phyloP scores from a whole-genome alignment of 371 early-diverging fungal species.

The Mucor lusitanicus region DNA sequence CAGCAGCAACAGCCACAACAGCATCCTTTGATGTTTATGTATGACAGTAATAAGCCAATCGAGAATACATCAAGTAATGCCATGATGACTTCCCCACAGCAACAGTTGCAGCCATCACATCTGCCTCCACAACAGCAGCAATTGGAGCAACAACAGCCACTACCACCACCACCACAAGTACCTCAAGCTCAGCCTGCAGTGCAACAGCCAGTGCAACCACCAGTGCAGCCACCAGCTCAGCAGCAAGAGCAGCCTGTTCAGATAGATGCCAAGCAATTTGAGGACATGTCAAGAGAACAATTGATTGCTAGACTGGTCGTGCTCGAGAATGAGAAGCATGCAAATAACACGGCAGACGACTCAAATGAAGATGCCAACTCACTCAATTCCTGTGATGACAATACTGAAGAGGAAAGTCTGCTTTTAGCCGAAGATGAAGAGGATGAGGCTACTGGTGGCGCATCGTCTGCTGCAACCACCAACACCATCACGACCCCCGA shows the following conservation, averaged over 20 bases:
- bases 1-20: not conserved
- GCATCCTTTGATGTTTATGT: not conserved
- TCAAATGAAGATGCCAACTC: not conserved
- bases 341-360: not conserved
- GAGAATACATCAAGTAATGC: not conserved
- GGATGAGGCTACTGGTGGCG: constrained; percentile 17
- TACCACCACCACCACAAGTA: not conserved
- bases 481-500: not conserved
- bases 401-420: constrained; percentile 5
- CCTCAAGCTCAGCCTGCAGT: not conserved
- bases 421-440: constrained; percentile 25
- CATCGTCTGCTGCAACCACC: not conserved
- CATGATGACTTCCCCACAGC: not conserved
- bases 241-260: not conserved
- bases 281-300: constrained; percentile 23
- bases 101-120: not conserved
- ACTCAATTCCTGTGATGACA: not conserved
- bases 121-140: not conserved
- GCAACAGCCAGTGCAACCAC: not conserved
- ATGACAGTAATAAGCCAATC: not conserved
- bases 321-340: constrained; percentile 25
- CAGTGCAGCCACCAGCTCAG: not conserved
- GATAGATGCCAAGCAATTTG: constrained; percentile 10
- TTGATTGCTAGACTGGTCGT: constrained; percentile 19
- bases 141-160: not conserved